A percentile compares a stretch with the other conserved stretches of the same genome.
Evolutionary conservation across 805 yeast genomes (phyloP).

Genomic region (Tetrapisispora iriomotensis): DNA sequence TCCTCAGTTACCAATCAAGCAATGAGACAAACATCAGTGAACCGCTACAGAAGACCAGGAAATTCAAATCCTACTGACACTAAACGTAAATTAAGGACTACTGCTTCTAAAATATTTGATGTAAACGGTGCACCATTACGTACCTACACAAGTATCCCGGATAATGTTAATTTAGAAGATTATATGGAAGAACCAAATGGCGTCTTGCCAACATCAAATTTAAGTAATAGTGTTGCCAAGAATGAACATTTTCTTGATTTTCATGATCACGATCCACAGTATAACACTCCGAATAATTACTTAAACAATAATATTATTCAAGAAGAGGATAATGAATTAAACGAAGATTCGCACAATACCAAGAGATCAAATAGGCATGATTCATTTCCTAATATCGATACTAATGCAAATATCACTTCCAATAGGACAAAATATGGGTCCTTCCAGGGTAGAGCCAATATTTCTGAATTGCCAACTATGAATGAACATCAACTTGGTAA

Average conservation of each 20-base stretch:
- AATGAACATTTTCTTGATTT: background rate
- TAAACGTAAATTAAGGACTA: conserved; percentile 42
- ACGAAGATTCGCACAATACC: background rate
- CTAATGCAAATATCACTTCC: background rate
- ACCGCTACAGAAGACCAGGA: conserved; percentile 3
- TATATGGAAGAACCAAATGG: conserved; percentile 26
- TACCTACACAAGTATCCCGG: conserved; percentile 62
- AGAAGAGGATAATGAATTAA: conserved; percentile 10
- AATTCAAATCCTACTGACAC: conserved; percentile 6
- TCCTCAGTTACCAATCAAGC: background rate
- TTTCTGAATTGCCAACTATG: background rate
- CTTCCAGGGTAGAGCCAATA: background rate
- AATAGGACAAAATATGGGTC: background rate
- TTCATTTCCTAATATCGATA: too few species aligned
- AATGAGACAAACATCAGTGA: conserved; percentile 1
- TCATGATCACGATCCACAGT: conserved; percentile 1
- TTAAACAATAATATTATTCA: conserved; percentile 13
- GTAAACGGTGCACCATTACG: conserved; percentile 63
- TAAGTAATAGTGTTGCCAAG: background rate
- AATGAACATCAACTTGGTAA: conserved; percentile 2
- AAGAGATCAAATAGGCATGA: background rate
- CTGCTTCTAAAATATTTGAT: conserved; percentile 66
- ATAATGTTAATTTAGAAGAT: conserved; percentile 41
- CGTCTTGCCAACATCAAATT: background rate
- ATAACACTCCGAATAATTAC: background rate